phyloP scores from a whole-genome alignment of 495 filamentous ascomycete genomes.

The Penicillium manginii region DNA sequence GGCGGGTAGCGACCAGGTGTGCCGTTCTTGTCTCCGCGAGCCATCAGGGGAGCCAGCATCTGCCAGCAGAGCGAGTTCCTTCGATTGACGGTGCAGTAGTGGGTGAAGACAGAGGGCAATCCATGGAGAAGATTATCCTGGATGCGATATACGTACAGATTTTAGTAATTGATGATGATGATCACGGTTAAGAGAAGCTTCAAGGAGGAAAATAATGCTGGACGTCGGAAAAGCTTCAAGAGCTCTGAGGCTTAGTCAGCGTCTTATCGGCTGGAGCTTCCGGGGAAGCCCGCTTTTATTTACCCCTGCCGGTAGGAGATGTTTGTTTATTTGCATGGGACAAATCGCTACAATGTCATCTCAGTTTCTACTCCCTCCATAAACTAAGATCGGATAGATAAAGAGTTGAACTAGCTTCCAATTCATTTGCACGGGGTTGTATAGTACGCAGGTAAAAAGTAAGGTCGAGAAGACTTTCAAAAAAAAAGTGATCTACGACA shows the following conservation, averaged over 20 bases:
- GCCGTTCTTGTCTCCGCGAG: conserved; percentile 21
- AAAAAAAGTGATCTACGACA: conserved; percentile 3
- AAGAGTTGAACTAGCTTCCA: background rate
- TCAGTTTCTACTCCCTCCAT: background rate
- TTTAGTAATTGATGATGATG: conserved; percentile 22
- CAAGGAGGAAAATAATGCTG: conserved; percentile 31
- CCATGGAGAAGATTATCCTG: background rate
- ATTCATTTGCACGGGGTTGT: conserved; percentile 19
- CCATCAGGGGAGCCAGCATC: background rate
- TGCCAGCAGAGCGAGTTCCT: background rate
- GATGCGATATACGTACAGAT: conserved; percentile 23
- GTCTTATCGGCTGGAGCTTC: conserved; percentile 21
- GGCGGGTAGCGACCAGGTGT: conserved; percentile 19
- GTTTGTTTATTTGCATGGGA: background rate
- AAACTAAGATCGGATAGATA: background rate
- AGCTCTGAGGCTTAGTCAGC: conserved; percentile 18
- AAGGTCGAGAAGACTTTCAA: conserved; percentile 10
- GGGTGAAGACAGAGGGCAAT: background rate
- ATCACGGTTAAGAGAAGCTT: conserved; percentile 19
- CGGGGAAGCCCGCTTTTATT: conserved; percentile 8
- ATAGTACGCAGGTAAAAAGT: conserved; percentile 5
- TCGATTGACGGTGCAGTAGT: background rate
- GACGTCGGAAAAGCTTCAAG: conserved; percentile 26
- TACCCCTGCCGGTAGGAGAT: background rate
- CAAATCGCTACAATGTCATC: background rate